These are phyloP conservation scores for Chrysochromulina tobinii DNA, from an alignment of 78 protist species.

Conservation along the genomic window DNA sequence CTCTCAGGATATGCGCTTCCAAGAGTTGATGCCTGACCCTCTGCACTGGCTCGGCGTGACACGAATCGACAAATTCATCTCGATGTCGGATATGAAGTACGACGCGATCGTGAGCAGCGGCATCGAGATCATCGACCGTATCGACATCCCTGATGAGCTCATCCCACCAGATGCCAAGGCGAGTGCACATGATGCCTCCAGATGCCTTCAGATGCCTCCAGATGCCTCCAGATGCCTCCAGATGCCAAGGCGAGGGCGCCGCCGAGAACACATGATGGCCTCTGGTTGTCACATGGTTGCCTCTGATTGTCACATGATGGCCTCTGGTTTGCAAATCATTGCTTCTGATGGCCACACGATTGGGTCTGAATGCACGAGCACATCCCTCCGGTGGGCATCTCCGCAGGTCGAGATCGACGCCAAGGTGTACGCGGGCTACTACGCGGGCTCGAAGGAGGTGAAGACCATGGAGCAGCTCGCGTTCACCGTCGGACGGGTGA, in stretches of 20 bases:
- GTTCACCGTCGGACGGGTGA: background rate
- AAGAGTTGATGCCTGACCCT: constrained; percentile 53
- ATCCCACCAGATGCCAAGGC: constrained; percentile 46
- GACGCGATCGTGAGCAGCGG: constrained; percentile 29
- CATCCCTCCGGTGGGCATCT: constrained; percentile 3
- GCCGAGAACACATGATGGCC: no score
- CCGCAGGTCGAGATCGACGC: constrained; percentile 55
- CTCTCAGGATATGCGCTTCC: constrained; percentile 44
- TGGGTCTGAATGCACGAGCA: constrained; percentile 25
- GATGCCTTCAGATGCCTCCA: no score
- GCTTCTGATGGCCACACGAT: no score
- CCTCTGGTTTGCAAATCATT: no score
- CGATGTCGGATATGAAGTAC: constrained; percentile 57
- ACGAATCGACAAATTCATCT: constrained; percentile 35
- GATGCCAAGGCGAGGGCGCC: no score
- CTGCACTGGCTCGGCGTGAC: constrained; percentile 56
- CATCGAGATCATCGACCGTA: constrained; percentile 33
- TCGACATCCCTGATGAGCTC: constrained; percentile 47
- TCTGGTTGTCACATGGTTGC: no score
- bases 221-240: no score
- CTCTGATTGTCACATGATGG: no score
- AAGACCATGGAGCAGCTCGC: background rate
- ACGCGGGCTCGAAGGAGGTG: background rate
- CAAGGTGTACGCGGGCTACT: constrained; percentile 49
- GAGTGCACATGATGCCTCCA: background rate